Base-by-base conservation (phyloP, 257 asterid genomes). In the Petrea volubilis region DNA sequence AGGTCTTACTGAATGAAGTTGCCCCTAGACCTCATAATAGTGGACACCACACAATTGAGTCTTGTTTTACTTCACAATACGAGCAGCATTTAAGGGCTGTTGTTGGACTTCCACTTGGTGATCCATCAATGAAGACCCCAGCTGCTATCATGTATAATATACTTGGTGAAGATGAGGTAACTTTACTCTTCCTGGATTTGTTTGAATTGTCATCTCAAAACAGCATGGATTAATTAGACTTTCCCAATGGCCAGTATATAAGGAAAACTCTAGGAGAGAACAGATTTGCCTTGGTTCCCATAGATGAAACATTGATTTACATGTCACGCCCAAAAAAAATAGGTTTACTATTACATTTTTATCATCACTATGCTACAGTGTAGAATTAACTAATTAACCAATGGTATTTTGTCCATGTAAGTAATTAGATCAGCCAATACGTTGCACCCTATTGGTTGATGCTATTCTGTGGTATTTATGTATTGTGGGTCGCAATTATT, bases 11-110 rank as follows among this genome's bases (percentile, higher is more conserved):
- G 38, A 92, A 95, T 77, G 98, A 95, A 86, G 97, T 95, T 74
- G 99, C 98, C 38, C 99, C 99, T 6, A 83, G 99, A 79, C 99
- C 99, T 81, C 99, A 95, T 72, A 95, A 95, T 62, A 95, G 99
- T 74, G 98, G 99, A 55, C 97, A 95, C 69, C 99, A 95, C 44
- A 90, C 98, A 7, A 95, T 92, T 56, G 98, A 92, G 80, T 74
- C 96, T 47, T 90, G 97, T 82, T 90, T 79, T 59, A 88, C 99
- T 56, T 95, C 99, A 34, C 99, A 95, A 73, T 95, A 24, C 24
- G 98, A 95, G 96, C 98, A 92, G 76, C 99, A 92, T 66, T 84
- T 92, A 76, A 87, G 97, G 65, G 97, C 99, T 77, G 96, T 92
- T 70, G 77, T 88, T 63, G 99, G 99, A 65, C 96, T 92, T 75